Conservation (phyloP, 2,329 filamentous ascomycete genomes). For the Teratosphaeria destructans region DNA sequence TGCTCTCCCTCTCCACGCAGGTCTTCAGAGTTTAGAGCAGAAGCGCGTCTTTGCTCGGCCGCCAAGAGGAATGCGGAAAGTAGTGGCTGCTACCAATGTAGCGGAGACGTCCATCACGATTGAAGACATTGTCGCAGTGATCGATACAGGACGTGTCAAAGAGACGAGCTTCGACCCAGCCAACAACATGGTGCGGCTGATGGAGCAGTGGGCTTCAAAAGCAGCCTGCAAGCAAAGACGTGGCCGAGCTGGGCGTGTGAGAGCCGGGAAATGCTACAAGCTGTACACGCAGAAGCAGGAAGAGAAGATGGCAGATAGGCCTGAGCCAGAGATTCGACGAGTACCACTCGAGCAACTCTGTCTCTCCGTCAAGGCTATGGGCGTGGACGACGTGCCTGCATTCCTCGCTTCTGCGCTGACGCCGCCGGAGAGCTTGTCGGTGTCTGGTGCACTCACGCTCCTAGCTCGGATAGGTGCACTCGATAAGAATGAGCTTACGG, state of each 20-base stretch:
- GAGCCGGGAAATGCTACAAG: constrained; percentile 88
- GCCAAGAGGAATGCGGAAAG: constrained; percentile 73
- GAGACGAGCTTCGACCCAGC: constrained; percentile 88
- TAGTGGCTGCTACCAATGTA: constrained; percentile 92
- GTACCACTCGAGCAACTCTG: constrained; percentile 92
- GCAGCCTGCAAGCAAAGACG: constrained; percentile 91
- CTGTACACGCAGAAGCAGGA: constrained; percentile 82
- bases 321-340: constrained; percentile 85
- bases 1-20: constrained; percentile 82
- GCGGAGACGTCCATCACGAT: constrained; percentile 98
- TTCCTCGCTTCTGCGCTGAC: constrained; percentile 84
- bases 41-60: constrained; percentile 70
- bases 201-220: constrained; percentile 89
- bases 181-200: constrained; percentile 87
- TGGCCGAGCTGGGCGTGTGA: constrained; percentile 85
- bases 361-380: constrained; percentile 90
- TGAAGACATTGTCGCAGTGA: constrained; percentile 90
- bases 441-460: constrained; percentile 72
- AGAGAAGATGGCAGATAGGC: constrained; percentile 70
- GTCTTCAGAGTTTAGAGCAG: constrained; percentile 79
- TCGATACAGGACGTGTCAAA: constrained; percentile 91
- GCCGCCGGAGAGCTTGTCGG: constrained; percentile 73
- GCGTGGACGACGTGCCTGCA: constrained; percentile 64
- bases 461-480: constrained; percentile 80
- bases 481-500: constrained; percentile 76